Base-by-base conservation (phyloP, 306 rosid species). In the Aeschynomene evenia region DNA sequence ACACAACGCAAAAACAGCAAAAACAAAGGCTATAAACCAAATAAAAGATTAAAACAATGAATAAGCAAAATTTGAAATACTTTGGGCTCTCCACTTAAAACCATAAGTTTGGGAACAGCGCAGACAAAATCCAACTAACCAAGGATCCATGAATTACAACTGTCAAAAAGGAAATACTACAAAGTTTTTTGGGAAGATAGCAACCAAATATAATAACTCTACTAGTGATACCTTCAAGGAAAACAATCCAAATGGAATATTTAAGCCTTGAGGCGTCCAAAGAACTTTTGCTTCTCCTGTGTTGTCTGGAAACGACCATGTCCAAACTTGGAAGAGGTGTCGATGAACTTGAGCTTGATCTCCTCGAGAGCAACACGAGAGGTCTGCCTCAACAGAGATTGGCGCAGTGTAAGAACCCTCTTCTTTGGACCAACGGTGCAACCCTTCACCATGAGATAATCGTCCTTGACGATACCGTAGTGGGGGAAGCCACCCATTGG, bases 401-500 rank as follows among this genome's bases (percentile, higher is more conserved):
- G 97, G 11, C 97, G 92, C 74, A 91, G 78, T 7, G 97, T 88
- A 4, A 91, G 28, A 9, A 88, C 97, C 75, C 97, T 86, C 63
- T 91, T 91, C 85, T 91, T 91, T 4, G 95, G 97, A 34, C 97
- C 97, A 75, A 88, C 95, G 54, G 84, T 75, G 50, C 97, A 72
- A 9, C 97, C 95, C 84, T 88, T 91, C 34, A 91, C 76, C 90
- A 91, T 72, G 5, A 91, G 10, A 73, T 40, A 91, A 52, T 91
- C 97, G 59, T 85, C 86, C 73, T 91, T 91, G 70, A 91, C 97
- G 18, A 88, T 31, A 83, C 97, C 97, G 1, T 91, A 91, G 74
- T 91, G 95, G 7, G 97, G 97, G 84, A 91, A 91, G 28, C 97
- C 97, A 70, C 97, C 97, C 79, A 91, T 85, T 21, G 97, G 97